phyloP scores from a whole-genome alignment of 768 basidiomycete species.

The Russula griseocarnosa region DNA sequence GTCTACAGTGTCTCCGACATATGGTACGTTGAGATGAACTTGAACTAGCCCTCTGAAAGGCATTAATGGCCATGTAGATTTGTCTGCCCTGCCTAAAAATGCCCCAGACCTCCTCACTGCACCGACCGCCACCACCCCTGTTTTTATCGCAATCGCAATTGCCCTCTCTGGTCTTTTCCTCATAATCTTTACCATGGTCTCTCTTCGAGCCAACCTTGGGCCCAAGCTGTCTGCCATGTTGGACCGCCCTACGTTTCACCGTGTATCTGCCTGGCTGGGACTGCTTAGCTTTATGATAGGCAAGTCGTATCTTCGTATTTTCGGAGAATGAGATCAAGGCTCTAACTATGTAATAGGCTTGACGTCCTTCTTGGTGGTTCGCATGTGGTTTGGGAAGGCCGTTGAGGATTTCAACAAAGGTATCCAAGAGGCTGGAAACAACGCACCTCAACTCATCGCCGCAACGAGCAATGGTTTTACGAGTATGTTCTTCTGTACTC shows the following conservation, averaged over 20 bases:
- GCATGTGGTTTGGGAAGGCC: constrained; percentile 80
- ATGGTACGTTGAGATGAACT: constrained; percentile 45
- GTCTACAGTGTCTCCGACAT: constrained; percentile 53
- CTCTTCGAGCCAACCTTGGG: constrained; percentile 61
- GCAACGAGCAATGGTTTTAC: constrained; percentile 67
- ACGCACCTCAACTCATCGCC: constrained; percentile 60
- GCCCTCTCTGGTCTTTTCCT: constrained; percentile 59
- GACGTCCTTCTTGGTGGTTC: constrained; percentile 63
- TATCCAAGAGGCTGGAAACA: constrained; percentile 48
- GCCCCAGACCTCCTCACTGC: constrained; percentile 56
- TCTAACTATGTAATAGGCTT: constrained; percentile 43
- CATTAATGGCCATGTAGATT: constrained; percentile 42
- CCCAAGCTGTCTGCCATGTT: constrained; percentile 47
- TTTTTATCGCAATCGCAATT: constrained; percentile 59
- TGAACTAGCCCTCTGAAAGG: background rate
- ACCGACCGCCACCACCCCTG: constrained; percentile 57
- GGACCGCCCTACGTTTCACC: constrained; percentile 56
- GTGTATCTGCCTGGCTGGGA: constrained; percentile 67
- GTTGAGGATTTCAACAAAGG: constrained; percentile 71
- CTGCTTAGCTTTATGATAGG: constrained; percentile 74
- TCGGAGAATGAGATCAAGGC: background rate
- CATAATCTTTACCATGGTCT: constrained; percentile 58
- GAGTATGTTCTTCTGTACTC: constrained; percentile 45
- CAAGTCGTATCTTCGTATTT: constrained; percentile 31
- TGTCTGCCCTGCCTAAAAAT: constrained; percentile 56